phyloP scores from a whole-genome alignment of 805 yeast genomes.

The Suhomyces sp. region DNA sequence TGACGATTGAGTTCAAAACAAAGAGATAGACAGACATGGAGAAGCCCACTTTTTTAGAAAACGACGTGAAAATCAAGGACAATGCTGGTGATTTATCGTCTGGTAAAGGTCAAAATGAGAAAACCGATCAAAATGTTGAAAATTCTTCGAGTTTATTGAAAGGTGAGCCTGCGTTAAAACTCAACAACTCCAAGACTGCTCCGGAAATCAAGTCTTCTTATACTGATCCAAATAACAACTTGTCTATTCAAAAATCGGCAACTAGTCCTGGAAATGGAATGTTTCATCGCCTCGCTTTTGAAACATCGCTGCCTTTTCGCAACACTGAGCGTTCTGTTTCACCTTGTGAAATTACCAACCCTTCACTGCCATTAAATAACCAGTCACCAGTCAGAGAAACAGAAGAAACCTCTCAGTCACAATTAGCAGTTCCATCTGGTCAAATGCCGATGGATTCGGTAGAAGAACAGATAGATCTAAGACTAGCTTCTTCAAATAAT shows the following conservation, averaged over 20 bases:
- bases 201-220: neutral
- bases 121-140: too few species aligned
- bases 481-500: slow-evolving; percentile 62
- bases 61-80: neutral
- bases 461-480: slow-evolving; percentile 51
- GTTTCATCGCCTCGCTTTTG: slow-evolving; percentile 21
- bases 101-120: neutral
- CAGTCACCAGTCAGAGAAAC: neutral
- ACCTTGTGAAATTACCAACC: slow-evolving; percentile 27
- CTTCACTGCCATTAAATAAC: slow-evolving; percentile 1
- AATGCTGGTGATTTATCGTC: neutral
- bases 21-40: neutral
- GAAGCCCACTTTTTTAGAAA: neutral
- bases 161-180: neutral
- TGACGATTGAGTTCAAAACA: neutral
- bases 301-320: slow-evolving; percentile 9
- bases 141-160: neutral
- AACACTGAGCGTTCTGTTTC: slow-evolving; percentile 31
- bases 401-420: neutral
- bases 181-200: neutral
- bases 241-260: neutral
- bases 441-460: slow-evolving; percentile 11
- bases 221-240: neutral
- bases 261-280: neutral
- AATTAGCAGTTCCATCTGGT: neutral